A percentile compares a stretch with the other conserved stretches of the same genome.
phyloP scores from a whole-genome alignment of 805 yeast genomes.

The Zygosaccharomyces gambellarensis region DNA sequence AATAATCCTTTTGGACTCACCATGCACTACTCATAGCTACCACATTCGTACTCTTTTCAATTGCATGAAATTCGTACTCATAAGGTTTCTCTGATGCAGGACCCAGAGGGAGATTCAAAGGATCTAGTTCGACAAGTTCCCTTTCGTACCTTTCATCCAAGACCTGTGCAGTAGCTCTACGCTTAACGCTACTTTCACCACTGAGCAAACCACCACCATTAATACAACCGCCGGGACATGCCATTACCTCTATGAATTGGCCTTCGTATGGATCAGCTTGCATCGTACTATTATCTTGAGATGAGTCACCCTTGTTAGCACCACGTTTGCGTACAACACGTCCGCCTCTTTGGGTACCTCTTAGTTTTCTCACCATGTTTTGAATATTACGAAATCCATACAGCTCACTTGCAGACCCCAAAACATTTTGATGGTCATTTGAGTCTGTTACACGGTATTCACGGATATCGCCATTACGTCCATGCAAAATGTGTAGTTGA shows the following conservation, averaged over 20 bases:
- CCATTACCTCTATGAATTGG: conserved; percentile 92
- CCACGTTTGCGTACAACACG: conserved; percentile 12
- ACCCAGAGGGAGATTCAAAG: conserved; percentile 8
- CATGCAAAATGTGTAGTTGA: conserved; percentile 42
- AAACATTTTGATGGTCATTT: conserved; percentile 29
- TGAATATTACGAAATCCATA: conserved; percentile 95
- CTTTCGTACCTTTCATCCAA: conserved; percentile 14
- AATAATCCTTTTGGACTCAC: conserved; percentile 3
- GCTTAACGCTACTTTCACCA: conserved; percentile 33
- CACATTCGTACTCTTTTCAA: conserved; percentile 15
- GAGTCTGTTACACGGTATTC: conserved; percentile 56
- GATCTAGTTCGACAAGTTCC: conserved; percentile 14
- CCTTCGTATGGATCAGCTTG: conserved; percentile 60
- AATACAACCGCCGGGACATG: conserved; percentile 96
- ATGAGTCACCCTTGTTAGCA: conserved; percentile 10
- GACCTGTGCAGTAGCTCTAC: conserved; percentile 15
- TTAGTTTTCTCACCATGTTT: conserved; percentile 80
- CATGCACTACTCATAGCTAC: conserved; percentile 27
- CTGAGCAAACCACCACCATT: conserved; percentile 93
- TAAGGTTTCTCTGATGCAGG: conserved; percentile 1
- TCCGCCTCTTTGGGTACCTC: conserved; percentile 20
- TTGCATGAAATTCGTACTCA: conserved; percentile 21
- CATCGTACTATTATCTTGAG: conserved; percentile 7
- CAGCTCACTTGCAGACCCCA: conserved; percentile 61
- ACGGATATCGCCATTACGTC: conserved; percentile 71